Percentiles rank a stretch among this genome's conserved stretches.
These are phyloP conservation scores for Besnoitia besnoiti DNA, from an alignment of 169 alveolate species.

Conservation along the genomic window DNA sequence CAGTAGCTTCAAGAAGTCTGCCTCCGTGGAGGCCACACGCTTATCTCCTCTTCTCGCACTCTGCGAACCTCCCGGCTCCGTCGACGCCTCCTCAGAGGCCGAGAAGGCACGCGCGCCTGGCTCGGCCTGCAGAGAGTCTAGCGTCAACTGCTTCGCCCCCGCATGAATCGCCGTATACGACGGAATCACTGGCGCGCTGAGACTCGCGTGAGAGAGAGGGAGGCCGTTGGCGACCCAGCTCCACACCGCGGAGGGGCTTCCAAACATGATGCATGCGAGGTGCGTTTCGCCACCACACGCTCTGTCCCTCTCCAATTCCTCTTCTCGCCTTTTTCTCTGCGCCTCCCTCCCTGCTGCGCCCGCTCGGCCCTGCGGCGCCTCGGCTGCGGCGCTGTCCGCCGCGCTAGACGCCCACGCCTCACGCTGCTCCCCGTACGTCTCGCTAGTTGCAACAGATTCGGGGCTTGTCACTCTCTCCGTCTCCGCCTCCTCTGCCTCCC, in stretches of 20 bases:
- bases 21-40: neutral
- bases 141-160: neutral
- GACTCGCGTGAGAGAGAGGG: neutral
- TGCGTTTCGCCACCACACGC: neutral
- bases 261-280: neutral
- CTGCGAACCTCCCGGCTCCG: neutral
- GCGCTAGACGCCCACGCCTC: neutral
- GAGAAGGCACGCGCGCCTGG: neutral
- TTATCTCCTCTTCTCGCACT: neutral
- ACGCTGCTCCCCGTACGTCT: too few relatives aligned
- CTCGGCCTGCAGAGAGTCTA: neutral
- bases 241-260: constrained; percentile 32
- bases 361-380: neutral
- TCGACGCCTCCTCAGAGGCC: neutral
- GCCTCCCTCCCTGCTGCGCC: neutral
- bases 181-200: neutral
- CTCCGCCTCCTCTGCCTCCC: neutral
- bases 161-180: constrained; percentile 35
- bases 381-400: neutral
- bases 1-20: neutral
- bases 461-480: too few relatives aligned
- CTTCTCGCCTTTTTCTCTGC: neutral
- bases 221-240: constrained; percentile 27
- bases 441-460: too few relatives aligned
- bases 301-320: neutral